These are phyloP conservation scores for Otatea glauca DNA, from an alignment of 176 grass and related monocot species.

Conservation along the genomic window DNA sequence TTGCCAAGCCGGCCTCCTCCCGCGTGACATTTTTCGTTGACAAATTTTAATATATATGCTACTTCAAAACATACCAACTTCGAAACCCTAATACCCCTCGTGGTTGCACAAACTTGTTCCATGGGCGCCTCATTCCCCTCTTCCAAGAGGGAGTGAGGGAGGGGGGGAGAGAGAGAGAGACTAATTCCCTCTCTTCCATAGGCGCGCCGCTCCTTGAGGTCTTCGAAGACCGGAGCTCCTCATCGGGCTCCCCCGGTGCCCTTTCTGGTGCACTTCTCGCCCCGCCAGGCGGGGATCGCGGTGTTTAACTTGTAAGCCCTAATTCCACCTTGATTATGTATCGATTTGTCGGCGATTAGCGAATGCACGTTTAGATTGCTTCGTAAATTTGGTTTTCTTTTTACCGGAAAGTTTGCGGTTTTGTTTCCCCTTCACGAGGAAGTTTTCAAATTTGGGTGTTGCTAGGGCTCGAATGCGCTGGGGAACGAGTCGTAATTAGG, in stretches of 20 bases:
- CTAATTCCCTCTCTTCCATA: not conserved
- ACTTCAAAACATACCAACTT: too few species aligned
- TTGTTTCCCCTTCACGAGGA: not conserved
- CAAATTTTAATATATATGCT: too few species aligned
- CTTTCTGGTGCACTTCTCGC: not conserved
- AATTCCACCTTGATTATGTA: not conserved
- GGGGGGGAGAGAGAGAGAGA: too few species aligned
- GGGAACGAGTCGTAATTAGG: not conserved
- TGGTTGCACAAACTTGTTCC: too few species aligned
- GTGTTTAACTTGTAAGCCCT: conserved; percentile 25
- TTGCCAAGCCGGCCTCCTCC: too few species aligned
- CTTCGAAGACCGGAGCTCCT: not conserved
- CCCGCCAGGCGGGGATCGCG: not conserved
- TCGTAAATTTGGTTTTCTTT: not conserved
- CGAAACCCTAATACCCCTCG: too few species aligned
- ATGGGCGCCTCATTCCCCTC: too few species aligned
- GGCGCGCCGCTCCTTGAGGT: not conserved
- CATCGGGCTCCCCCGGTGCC: not conserved
- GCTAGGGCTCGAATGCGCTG: not conserved
- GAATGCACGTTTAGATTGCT: not conserved
- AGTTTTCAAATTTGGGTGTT: not conserved
- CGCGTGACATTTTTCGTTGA: too few species aligned
- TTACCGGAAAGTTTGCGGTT: not conserved
- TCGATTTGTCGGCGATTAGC: not conserved
- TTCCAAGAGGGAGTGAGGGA: too few species aligned